Conservation (phyloP, 345 rosid species). For the Carallia brachiata region DNA sequence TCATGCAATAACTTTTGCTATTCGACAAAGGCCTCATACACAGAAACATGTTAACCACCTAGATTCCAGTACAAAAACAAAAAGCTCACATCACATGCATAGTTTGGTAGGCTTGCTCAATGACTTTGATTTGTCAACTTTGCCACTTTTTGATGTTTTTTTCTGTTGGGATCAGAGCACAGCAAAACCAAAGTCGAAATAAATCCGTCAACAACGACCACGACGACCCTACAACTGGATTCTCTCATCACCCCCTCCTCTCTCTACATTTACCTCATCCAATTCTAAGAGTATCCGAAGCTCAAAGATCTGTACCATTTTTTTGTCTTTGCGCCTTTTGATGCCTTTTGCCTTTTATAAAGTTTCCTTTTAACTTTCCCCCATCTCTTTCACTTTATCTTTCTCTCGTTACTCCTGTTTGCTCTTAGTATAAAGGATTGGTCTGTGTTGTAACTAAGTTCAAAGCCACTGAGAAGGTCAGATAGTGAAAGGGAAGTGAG, state of each 20-base stretch:
- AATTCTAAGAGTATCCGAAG: conserved; percentile 11
- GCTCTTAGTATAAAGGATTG: neutral
- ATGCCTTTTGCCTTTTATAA: conserved; percentile 2
- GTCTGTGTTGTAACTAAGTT: neutral
- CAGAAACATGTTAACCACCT: too few relatives aligned
- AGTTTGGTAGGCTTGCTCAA: neutral
- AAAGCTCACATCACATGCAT: neutral
- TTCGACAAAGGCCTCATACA: too few relatives aligned
- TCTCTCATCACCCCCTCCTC: neutral
- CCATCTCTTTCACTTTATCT: neutral
- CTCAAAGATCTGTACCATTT: neutral
- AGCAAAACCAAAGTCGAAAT: conserved; percentile 10
- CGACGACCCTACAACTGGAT: conserved; percentile 10
- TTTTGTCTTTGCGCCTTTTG: conserved; percentile 5
- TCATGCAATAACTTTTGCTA: too few relatives aligned
- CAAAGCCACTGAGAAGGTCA: neutral
- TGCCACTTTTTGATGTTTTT: neutral
- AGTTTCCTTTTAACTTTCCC: conserved; percentile 13
- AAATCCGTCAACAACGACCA: neutral
- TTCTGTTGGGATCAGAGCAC: neutral
- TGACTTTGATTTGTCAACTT: neutral
- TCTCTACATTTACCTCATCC: neutral
- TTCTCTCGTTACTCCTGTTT: neutral
- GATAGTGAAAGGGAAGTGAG: neutral
- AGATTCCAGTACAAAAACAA: neutral